A percentile compares a stretch with the other conserved stretches of the same genome.
Conservation (phyloP, 164 flowering plant species). For the Warburgia ugandensis region DNA sequence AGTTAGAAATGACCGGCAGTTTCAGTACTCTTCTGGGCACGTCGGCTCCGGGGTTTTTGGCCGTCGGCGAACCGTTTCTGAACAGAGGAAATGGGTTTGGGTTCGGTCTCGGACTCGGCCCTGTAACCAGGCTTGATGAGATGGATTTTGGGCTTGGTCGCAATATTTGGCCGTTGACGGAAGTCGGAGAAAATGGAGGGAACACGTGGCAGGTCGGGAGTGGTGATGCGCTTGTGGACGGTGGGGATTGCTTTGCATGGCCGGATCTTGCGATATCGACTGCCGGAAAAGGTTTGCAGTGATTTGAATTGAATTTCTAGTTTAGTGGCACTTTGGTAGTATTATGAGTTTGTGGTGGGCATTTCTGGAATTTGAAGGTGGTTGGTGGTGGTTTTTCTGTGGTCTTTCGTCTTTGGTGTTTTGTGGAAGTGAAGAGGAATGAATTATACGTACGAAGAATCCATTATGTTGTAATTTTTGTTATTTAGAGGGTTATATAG, state of each 20-base stretch:
- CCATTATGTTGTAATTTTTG: too few relatives aligned
- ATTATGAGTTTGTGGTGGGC: too few relatives aligned
- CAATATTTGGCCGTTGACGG: too few relatives aligned
- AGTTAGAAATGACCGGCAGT: slow-evolving; percentile 7
- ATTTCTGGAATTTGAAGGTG: too few relatives aligned
- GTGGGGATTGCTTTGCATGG: slow-evolving; percentile 38
- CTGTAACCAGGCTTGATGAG: slow-evolving; percentile 19
- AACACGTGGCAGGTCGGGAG: slow-evolving; percentile 10
- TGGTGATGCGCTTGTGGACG: slow-evolving; percentile 9
- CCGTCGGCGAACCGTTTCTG: slow-evolving; percentile 16
- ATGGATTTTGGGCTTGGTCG: too few relatives aligned
- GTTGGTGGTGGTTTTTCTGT: too few relatives aligned
- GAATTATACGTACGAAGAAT: too few relatives aligned
- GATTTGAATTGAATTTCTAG: too few relatives aligned
- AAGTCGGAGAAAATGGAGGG: slow-evolving; percentile 6
- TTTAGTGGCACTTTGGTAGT: too few relatives aligned
- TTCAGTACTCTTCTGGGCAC: slow-evolving; percentile 27
- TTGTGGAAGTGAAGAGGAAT: too few relatives aligned
- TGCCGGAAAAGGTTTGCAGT: slow-evolving; percentile 27
- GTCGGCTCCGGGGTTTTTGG: slow-evolving; percentile 22
- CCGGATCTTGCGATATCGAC: slow-evolving; percentile 47
- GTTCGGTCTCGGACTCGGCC: slow-evolving; percentile 16
- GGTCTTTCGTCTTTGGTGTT: too few relatives aligned
- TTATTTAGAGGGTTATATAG: too few relatives aligned
- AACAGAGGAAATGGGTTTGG: slow-evolving; percentile 23